A percentile compares a stretch with the other conserved stretches of the same genome.
phyloP scores from a whole-genome alignment of 441 rosid genomes.

The Aleurites moluccanus region DNA sequence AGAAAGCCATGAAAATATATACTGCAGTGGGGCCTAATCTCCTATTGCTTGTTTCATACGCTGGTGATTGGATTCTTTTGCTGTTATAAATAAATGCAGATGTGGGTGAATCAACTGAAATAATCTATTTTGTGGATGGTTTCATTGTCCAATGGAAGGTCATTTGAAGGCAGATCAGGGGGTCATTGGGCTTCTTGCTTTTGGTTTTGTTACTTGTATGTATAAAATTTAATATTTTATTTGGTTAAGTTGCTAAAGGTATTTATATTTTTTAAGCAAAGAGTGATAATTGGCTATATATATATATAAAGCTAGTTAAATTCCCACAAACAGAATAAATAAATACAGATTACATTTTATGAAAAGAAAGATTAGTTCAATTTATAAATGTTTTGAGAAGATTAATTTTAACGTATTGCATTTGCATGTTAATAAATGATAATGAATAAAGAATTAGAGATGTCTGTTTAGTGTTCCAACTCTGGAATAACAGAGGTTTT shows the following conservation, averaged over 20 bases:
- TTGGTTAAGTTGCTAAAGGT: background rate
- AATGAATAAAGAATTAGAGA: too few relatives aligned
- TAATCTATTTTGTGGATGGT: constrained; percentile 22
- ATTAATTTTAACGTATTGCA: too few relatives aligned
- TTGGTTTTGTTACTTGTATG: background rate
- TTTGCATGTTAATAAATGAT: too few relatives aligned
- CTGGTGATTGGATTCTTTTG: background rate
- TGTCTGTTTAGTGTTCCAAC: too few relatives aligned
- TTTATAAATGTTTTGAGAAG: too few relatives aligned
- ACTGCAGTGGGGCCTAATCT: background rate
- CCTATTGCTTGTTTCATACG: background rate
- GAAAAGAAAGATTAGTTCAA: too few relatives aligned
- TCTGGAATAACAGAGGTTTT: too few relatives aligned
- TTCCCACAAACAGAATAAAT: background rate
- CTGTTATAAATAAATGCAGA: background rate
- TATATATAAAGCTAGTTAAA: too few relatives aligned
- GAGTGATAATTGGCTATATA: too few relatives aligned
- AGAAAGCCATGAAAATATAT: background rate
- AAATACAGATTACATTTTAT: too few relatives aligned
- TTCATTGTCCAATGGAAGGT: constrained; percentile 74
- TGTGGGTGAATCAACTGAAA: background rate
- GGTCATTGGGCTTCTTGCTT: background rate
- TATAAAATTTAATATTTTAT: background rate
- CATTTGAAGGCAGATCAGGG: constrained; percentile 72
- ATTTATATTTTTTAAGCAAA: too few relatives aligned